These are phyloP conservation scores for Laburnicola sp. DNA, from an alignment of 2,329 filamentous ascomycete genomes.

Conservation along the genomic window DNA sequence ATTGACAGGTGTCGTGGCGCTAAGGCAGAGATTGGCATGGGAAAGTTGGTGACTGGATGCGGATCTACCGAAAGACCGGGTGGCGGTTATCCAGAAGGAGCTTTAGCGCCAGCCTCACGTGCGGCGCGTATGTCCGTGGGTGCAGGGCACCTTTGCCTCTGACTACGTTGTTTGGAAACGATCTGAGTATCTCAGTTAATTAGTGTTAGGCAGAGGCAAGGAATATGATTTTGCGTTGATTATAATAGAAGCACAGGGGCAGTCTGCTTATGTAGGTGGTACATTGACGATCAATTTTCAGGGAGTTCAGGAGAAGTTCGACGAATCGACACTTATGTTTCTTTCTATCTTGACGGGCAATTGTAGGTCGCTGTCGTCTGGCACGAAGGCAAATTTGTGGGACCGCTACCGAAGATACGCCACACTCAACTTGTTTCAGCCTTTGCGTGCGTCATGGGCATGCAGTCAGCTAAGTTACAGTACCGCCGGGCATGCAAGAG, in stretches of 20 bases:
- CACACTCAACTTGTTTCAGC: not conserved
- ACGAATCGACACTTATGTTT: too few relatives aligned
- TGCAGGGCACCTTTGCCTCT: slow-evolving; percentile 12
- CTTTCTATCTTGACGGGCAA: too few relatives aligned
- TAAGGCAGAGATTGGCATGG: not conserved
- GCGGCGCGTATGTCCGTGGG: not conserved
- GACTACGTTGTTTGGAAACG: slow-evolving; percentile 1
- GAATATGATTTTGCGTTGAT: not conserved
- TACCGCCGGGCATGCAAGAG: not conserved
- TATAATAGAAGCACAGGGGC: not conserved
- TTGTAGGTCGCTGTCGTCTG: not conserved
- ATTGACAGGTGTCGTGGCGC: slow-evolving; percentile 16
- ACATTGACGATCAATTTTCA: not conserved
- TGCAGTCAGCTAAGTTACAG: not conserved
- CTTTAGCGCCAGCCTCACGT: slow-evolving; percentile 13
- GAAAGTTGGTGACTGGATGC: slow-evolving; percentile 6
- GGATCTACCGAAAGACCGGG: slow-evolving; percentile 2
- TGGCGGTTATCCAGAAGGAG: slow-evolving; percentile 5
- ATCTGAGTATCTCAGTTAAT: not conserved
- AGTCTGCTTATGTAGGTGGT: too few relatives aligned
- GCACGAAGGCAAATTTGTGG: not conserved
- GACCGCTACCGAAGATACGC: not conserved
- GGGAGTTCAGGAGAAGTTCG: not conserved
- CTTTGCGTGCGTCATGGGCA: not conserved
- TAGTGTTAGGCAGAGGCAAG: not conserved